These are phyloP conservation scores for Sporothrix pallida DNA, from an alignment of 2,329 filamentous ascomycete species.

Conservation along the genomic window DNA sequence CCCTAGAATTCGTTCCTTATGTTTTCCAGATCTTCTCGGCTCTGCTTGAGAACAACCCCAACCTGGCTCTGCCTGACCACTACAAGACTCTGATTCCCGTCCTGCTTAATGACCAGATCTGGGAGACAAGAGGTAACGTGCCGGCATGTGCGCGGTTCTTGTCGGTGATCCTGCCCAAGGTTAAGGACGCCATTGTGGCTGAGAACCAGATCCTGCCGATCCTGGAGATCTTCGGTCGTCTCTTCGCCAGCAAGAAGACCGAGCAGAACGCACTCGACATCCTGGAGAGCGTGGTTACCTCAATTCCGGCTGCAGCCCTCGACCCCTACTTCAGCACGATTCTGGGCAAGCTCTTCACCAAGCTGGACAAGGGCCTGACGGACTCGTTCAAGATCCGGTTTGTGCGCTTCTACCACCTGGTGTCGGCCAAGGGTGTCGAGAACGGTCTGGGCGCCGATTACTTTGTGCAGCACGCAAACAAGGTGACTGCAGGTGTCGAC, in stretches of 20 bases:
- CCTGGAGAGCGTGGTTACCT: slow-evolving; percentile 77
- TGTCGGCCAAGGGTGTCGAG: slow-evolving; percentile 74
- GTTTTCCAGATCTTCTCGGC: slow-evolving; percentile 95
- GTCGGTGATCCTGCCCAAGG: slow-evolving; percentile 80
- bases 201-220: slow-evolving; percentile 85
- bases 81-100: slow-evolving; percentile 81
- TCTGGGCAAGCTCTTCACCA: slow-evolving; percentile 79
- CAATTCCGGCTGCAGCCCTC: slow-evolving; percentile 73
- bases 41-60: slow-evolving; percentile 83
- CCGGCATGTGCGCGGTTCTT: slow-evolving; percentile 87
- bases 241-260: slow-evolving; percentile 80
- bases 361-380: slow-evolving; percentile 69
- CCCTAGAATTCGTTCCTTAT: slow-evolving; percentile 85
- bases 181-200: slow-evolving; percentile 71
- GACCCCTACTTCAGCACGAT: slow-evolving; percentile 81
- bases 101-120: slow-evolving; percentile 79
- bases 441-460: slow-evolving; percentile 89
- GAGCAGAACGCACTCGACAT: slow-evolving; percentile 90
- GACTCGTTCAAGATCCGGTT: slow-evolving; percentile 88
- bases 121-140: slow-evolving; percentile 92
- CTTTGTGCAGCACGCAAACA: slow-evolving; percentile 84
- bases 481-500: slow-evolving; percentile 71
- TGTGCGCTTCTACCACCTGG: slow-evolving; percentile 91
- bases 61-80: slow-evolving; percentile 76
- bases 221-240: slow-evolving; percentile 93